These are phyloP conservation scores for Pythium volutum DNA, from an alignment of 352 stramenopile genomes.

Conservation along the genomic window DNA sequence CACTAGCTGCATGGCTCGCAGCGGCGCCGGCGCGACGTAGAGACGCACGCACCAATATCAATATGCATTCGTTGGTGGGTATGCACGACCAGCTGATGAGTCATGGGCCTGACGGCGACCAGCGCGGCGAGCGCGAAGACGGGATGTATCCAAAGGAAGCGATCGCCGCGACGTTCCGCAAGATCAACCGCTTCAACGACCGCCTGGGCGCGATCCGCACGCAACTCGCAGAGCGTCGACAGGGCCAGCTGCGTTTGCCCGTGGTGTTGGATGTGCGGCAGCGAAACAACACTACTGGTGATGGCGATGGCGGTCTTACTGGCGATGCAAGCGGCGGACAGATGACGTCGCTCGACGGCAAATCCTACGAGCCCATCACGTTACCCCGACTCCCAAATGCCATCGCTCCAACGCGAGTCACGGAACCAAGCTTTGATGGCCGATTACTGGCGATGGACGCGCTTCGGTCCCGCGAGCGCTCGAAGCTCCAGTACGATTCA, in stretches of 20 bases:
- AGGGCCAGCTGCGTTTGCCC: background rate
- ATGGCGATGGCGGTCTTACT: background rate
- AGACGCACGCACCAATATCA: background rate
- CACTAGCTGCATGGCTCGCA: background rate
- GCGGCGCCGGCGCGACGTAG: background rate
- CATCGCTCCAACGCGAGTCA: background rate
- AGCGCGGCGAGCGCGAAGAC: background rate
- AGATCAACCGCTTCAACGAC: conserved; percentile 44
- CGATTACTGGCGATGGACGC: conserved; percentile 35
- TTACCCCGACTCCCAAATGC: conserved; percentile 19
- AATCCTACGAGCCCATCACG: conserved; percentile 14
- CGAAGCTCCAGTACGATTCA: conserved; percentile 30
- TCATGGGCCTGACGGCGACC: background rate
- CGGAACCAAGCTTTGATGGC: conserved; percentile 23
- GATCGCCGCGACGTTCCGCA: conserved; percentile 31
- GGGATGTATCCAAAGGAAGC: conserved; percentile 16
- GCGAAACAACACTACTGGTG: conserved; percentile 7
- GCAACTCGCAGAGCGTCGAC: conserved; percentile 29
- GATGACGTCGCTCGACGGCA: background rate
- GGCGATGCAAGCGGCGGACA: background rate
- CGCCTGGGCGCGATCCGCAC: conserved; percentile 43
- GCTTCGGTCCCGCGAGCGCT: conserved; percentile 31
- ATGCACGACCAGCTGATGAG: background rate
- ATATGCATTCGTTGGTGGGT: background rate
- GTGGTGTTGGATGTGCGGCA: background rate